Base-by-base conservation (phyloP, 2,329 filamentous ascomycete species). In the Scedosporium minutisporum region DNA sequence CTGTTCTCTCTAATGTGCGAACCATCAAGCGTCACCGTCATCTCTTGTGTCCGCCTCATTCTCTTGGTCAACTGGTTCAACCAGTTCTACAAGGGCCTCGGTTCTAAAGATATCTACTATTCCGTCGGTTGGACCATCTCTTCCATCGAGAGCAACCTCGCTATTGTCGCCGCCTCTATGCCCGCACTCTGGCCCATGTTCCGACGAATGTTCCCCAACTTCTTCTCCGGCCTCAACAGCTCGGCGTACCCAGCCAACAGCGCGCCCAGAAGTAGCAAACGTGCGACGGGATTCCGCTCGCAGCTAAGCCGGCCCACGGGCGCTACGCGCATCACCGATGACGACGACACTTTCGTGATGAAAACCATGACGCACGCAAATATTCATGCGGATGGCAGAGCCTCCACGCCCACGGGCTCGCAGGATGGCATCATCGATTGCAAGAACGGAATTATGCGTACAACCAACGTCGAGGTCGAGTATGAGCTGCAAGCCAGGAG, bases 141-240 rank as follows among this genome's bases (percentile, higher is more conserved):
- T 14, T 66, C 68, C 33, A 68, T 73, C 62, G 75, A 77, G 65
- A 71, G 72, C 62, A 76, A 76, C 65, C 66, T 75, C 23, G 75
- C 74, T 48, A 75, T 77, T 62, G 68, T 76, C 57, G 70, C 75
- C 16, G 74, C 74, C 53, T 76, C 71, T 0, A 71, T 70, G 1
- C 75, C 75, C 21, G 71, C 73, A 0, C 68, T 77, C n/a, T 73
- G 73, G 68, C 74, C 74, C 4, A 69, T 76, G n/a, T 67, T 73
- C 59, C 68, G 69, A 14, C 65, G 68, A 44, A 67, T 66, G 65
- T 65, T 71, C 58, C 70, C 71, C 23, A 61, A 61, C 21, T 58
- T 69, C 63, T 70, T 68, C 63, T 66, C 67, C 4, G 63, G 64
- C 33, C 63, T 67, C 55, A 65, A 65, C 64, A 65, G 27, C 18